Conservation (phyloP, 2,329 filamentous ascomycete genomes). For the Arthroderma sp. region DNA sequence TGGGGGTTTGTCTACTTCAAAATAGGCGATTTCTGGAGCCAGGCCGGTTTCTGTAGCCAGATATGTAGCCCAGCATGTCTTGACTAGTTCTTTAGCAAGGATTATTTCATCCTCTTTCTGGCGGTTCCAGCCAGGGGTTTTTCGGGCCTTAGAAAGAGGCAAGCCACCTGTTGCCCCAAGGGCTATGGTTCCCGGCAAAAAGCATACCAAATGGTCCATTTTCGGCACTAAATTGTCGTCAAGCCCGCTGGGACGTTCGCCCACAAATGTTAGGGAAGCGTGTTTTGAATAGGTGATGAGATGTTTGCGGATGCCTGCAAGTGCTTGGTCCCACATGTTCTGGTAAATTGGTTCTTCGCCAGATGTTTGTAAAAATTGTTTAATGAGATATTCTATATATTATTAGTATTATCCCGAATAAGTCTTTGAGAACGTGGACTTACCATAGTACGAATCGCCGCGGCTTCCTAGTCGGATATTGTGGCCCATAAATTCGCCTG, state of each 20-base stretch:
- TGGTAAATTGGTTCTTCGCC: constrained; percentile 74
- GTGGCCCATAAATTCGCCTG: constrained; percentile 63
- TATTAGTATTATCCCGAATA: constrained; percentile 9
- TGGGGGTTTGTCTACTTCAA: constrained; percentile 61
- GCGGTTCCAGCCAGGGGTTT: constrained; percentile 58
- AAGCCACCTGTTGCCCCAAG: constrained; percentile 72
- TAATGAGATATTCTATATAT: constrained; percentile 74
- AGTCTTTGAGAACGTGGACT: background rate
- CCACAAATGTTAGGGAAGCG: constrained; percentile 75
- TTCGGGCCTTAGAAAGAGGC: constrained; percentile 61
- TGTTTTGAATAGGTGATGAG: constrained; percentile 77
- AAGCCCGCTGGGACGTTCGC: constrained; percentile 68
- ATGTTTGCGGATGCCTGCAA: constrained; percentile 79
- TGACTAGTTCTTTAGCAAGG: constrained; percentile 79
- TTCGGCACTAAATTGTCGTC: constrained; percentile 59
- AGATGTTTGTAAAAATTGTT: constrained; percentile 92
- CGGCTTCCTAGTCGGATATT: constrained; percentile 89
- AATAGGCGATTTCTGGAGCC: constrained; percentile 91
- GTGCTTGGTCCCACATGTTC: constrained; percentile 83
- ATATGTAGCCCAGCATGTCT: constrained; percentile 98
- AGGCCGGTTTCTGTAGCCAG: constrained; percentile 77
- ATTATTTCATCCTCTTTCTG: constrained; percentile 77
- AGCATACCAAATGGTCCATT: constrained; percentile 97
- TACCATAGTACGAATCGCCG: constrained; percentile 86
- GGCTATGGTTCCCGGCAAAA: constrained; percentile 92